Base-by-base conservation (phyloP, 75 land plant genomes). In the Azolla pinnata region DNA sequence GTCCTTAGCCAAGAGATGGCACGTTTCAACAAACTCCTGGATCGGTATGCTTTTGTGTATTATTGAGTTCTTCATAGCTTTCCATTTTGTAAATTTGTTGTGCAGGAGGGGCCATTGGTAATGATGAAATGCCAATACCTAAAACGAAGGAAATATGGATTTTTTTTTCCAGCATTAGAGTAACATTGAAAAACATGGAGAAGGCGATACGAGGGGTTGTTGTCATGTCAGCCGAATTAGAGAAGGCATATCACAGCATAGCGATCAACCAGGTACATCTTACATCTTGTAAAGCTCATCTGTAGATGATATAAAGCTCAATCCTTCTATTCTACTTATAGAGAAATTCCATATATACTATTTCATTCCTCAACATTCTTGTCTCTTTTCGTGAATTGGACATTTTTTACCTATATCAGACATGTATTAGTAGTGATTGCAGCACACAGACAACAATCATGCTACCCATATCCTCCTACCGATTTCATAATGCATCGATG, bases 1-100 rank as follows among this genome's bases (percentile, higher is more conserved):
- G 70, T 73, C 12, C 59, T 73, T 18, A 67, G 71, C 70, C 75
- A 73, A 54, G 75, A 73, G 40, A 73, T 73, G 75, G 68, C 75
- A n/a, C 75, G 75, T 25, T 73, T 66, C 49, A 73, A 73, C 52
- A 73, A 73, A 65, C 71, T 73, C 17, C 57, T 67, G 18, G 70
- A 73, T 12, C 54, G 57, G 75, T 73, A 19, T 65, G 29, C 26
- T 38, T 21, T 19, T 55, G 8, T 19, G 24, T 47, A 30, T 5
- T 24, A 29, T 49, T 59, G 51, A 7, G 4, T 5, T 23, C 50
- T 47, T n/a, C n/a, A n/a, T n/a, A n/a, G n/a, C n/a, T n/a, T n/a
- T n/a, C n/a, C n/a, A n/a, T 51, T 24, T 38, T 38, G 7, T 38
- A 14, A 17, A 46, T 4, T 2, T 4, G 17, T 4, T 46, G 4